Evolutionary conservation across 371 early-diverging fungal species (phyloP), one percentile per base, ranked within the genome.

Genomic region (Mortierella sp.): DNA sequence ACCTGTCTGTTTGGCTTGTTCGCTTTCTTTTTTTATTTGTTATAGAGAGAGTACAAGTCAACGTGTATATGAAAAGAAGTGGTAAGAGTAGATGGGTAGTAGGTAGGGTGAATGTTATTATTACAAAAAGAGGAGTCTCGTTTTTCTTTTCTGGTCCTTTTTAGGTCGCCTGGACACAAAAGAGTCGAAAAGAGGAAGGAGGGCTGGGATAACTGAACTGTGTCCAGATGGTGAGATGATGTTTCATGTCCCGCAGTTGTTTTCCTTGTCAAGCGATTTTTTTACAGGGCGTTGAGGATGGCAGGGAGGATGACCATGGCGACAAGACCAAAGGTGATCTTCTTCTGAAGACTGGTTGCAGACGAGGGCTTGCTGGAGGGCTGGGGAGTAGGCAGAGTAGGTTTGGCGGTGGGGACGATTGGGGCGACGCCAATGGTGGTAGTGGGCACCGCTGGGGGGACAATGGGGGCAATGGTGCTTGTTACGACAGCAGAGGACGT

Each of bases 291-390:
- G 45, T 34, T 76, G 52, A 76, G 31, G 70, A 76, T 48, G n/a
- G 76, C 76, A 26, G 76, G 76, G 44, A 76, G 70, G 55, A 76
- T 76, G 42, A 70, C 60, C 76, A 76, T 70, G 76, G 38, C 70
- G 13, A 70, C 42, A 6, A 76, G 31, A 1, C 26, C 54, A 19
- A 50, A 70, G 3, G 76, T 26, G 8, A 76, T 14, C 54, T 70
- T 70, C 54, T 76, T 76, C 54, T 76, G 76, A 26, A 68, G 16
- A 38, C 52, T 76, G 14, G 70, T 76, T 16, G 76, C 76, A 21
- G 70, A 52, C 16, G 76, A 76, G 28, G 76, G 70, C 70, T 75
- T 75, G 68, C 13, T 0, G 11, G 70, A 3, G 42, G 31, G 19
- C 1, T 34, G 28, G 0, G 75, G 19, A 58, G 55, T 21, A 28